Conservation (phyloP, 164 flowering plant species). For the Saururus chinensis region DNA sequence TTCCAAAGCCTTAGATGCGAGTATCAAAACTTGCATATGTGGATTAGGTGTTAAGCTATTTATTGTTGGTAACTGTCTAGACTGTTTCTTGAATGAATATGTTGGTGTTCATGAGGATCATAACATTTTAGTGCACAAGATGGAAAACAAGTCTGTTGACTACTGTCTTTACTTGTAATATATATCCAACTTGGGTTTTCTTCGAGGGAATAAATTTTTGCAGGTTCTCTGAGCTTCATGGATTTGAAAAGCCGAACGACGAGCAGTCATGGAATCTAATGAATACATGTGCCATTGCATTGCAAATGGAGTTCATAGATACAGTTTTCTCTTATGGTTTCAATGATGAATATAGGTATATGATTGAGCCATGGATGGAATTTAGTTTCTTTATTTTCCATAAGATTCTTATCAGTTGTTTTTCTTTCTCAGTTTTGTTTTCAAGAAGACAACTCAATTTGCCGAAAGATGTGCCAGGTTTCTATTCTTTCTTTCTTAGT, state of each 20-base stretch:
- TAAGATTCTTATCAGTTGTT: too few relatives aligned
- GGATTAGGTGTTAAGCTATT: too few relatives aligned
- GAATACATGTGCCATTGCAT: not conserved
- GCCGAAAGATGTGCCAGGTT: slow-evolving; percentile 57
- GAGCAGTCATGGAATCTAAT: not conserved
- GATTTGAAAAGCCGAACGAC: not conserved
- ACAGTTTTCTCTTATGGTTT: not conserved
- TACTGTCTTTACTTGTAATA: too few relatives aligned
- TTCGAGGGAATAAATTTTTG: not conserved
- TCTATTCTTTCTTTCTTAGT: slow-evolving; percentile 3
- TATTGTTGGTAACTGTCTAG: not conserved
- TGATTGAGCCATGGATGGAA: not conserved
- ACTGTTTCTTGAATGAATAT: too few relatives aligned
- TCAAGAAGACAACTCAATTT: slow-evolving; percentile 49
- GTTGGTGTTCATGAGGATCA: too few relatives aligned
- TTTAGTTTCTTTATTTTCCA: not conserved
- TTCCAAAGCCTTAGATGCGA: not conserved
- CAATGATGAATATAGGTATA: not conserved
- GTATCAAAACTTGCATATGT: not conserved
- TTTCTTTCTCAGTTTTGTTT: slow-evolving; percentile 49
- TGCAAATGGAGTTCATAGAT: not conserved
- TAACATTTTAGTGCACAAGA: too few relatives aligned
- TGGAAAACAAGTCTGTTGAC: too few relatives aligned
- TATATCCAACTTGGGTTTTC: not conserved
- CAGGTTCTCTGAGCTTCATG: not conserved